A percentile compares a stretch with the other conserved stretches of the same genome.
phyloP scores from a whole-genome alignment of 768 basidiomycete genomes.

The Termitomyces bulborhizus region DNA sequence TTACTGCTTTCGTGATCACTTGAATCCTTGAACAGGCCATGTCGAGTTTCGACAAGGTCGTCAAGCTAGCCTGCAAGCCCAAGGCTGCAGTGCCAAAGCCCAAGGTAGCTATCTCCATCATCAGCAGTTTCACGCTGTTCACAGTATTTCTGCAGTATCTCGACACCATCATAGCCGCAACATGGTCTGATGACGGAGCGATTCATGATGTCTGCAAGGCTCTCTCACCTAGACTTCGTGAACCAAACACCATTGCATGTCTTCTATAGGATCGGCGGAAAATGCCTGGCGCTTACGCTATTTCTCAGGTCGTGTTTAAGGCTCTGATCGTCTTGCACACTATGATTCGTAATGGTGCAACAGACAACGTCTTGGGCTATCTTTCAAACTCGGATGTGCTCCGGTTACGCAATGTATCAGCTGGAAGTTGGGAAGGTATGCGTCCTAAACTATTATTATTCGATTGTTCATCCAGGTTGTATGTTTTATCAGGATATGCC shows the following conservation, averaged over 20 bases:
- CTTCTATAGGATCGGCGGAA: background rate
- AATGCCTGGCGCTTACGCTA: conserved; percentile 1
- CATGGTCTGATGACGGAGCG: conserved; percentile 94
- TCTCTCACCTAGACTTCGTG: conserved; percentile 75
- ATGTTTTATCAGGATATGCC: conserved; percentile 56
- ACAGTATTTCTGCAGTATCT: conserved; percentile 60
- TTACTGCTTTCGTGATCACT: conserved; percentile 13
- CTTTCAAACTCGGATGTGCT: conserved; percentile 80
- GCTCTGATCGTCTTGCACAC: conserved; percentile 92
- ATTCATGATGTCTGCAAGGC: conserved; percentile 92
- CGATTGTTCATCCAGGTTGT: background rate
- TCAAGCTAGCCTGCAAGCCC: conserved; percentile 96
- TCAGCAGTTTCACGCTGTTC: conserved; percentile 1
- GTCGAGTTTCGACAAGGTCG: conserved; percentile 86
- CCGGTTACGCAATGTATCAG: conserved; percentile 72
- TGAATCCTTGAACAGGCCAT: conserved; percentile 27
- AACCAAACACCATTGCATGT: conserved; percentile 87
- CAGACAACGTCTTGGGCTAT: conserved; percentile 85
- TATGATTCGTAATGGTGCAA: conserved; percentile 95
- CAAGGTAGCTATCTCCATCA: conserved; percentile 50
- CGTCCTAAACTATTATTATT: background rate
- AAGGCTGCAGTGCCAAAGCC: conserved; percentile 94
- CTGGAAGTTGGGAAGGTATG: conserved; percentile 85
- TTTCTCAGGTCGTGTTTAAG: conserved; percentile 90
- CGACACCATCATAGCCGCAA: conserved; percentile 92